A percentile compares a stretch with the other conserved stretches of the same genome.
Conservation (phyloP, 306 rosid genomes). For the Trifolium subterraneum region DNA sequence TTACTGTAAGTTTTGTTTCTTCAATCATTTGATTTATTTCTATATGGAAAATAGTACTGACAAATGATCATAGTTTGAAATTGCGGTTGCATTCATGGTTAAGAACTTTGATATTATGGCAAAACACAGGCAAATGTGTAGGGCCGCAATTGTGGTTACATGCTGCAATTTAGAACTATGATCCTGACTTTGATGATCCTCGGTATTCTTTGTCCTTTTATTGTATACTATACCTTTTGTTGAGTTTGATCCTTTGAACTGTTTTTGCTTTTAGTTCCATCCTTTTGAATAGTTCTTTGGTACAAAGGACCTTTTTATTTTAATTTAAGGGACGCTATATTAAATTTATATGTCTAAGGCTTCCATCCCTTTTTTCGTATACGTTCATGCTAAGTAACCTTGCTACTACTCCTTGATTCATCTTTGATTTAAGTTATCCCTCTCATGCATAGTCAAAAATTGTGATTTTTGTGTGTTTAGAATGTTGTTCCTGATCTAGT, state of each 20-base stretch:
- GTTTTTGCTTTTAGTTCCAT: neutral
- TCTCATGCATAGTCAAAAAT: neutral
- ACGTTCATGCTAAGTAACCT: neutral
- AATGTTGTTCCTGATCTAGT: conserved; percentile 2
- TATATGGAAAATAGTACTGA: neutral
- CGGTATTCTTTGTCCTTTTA: neutral
- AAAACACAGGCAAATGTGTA: neutral
- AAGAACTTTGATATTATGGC: neutral
- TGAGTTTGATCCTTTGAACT: neutral
- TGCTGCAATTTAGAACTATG: neutral
- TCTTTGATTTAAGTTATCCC: conserved; percentile 13
- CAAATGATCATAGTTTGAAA: neutral
- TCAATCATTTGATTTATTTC: neutral
- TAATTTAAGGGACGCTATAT: neutral
- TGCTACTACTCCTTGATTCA: neutral
- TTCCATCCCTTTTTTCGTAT: neutral
- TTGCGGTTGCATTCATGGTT: neutral
- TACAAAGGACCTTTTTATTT: no score
- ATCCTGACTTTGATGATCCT: neutral
- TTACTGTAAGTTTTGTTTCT: conserved; percentile 68
- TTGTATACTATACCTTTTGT: neutral
- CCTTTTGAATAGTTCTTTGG: neutral
- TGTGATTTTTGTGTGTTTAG: conserved; percentile 6
- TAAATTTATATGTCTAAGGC: neutral
- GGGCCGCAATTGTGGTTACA: neutral